Evolutionary conservation across 192 early-diverging fungal genomes (phyloP).

Genomic region (Chytriomyces sp.): DNA sequence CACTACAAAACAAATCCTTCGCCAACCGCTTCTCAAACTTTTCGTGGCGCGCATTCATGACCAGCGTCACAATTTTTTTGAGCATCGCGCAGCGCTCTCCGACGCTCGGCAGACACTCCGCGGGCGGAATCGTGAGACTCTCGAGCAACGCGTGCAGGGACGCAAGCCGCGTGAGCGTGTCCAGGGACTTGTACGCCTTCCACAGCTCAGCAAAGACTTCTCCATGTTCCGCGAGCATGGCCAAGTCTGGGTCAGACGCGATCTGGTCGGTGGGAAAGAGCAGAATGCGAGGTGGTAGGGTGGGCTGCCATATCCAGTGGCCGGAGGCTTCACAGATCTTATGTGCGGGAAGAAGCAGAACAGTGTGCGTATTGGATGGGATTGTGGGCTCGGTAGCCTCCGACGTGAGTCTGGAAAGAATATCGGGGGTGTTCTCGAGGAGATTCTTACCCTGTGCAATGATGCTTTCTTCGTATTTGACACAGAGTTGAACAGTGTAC

Average conservation of each 20-base stretch:
- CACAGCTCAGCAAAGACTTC: slow-evolving; percentile 33
- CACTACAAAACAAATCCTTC: slow-evolving; percentile 1
- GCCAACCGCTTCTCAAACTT: slow-evolving; percentile 9
- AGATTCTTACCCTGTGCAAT: slow-evolving; percentile 2
- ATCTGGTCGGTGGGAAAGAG: not conserved
- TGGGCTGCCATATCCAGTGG: not conserved
- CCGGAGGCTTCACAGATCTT: not conserved
- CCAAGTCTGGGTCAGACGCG: not conserved
- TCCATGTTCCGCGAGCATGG: slow-evolving; percentile 28
- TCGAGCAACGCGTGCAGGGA: slow-evolving; percentile 14
- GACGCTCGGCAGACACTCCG: not conserved
- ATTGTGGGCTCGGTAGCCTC: not conserved
- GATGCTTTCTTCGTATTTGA: slow-evolving; percentile 18
- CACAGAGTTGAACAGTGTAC: slow-evolving; percentile 25
- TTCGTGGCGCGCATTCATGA: not conserved
- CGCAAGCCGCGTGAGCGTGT: not conserved
- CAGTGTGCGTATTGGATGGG: not conserved
- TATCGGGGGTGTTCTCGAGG: not conserved
- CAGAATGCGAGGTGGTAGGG: not conserved
- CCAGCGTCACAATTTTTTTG: not conserved
- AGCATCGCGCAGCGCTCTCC: not conserved
- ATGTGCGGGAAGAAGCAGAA: slow-evolving; percentile 11
- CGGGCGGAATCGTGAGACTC: slow-evolving; percentile 22
- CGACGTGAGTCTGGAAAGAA: not conserved
- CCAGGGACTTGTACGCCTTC: slow-evolving; percentile 15